Conservation (phyloP, 2,329 filamentous ascomycete species). For the Chalaropsis thielavioides region DNA sequence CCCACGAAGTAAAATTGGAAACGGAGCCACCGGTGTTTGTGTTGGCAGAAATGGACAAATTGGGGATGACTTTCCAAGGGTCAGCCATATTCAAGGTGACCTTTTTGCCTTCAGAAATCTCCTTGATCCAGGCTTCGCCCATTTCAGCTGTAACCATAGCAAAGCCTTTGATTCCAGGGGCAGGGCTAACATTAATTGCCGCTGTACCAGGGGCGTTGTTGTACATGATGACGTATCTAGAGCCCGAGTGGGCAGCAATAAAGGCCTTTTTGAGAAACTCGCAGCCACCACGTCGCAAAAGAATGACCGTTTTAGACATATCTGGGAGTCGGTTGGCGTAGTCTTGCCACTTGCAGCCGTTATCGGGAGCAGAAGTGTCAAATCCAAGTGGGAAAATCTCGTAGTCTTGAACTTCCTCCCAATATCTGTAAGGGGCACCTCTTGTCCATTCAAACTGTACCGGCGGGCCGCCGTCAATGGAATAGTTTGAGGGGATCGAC, state of each 20-base stretch:
- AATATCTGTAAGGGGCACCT: constrained; percentile 28
- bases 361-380: constrained; percentile 33
- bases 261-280: constrained; percentile 39
- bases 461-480: constrained; percentile 25
- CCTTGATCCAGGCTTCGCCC: constrained; percentile 32
- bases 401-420: constrained; percentile 31
- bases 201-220: constrained; percentile 34
- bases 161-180: constrained; percentile 25
- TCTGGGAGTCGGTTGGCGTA: constrained; percentile 31
- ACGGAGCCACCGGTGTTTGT: constrained; percentile 35
- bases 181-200: constrained; percentile 24
- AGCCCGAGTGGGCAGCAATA: constrained; percentile 40
- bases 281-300: constrained; percentile 45
- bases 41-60: constrained; percentile 27
- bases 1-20: constrained; percentile 43
- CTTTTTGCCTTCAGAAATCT: constrained; percentile 30
- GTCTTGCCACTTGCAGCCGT: constrained; percentile 36
- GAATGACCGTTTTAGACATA: constrained; percentile 42
- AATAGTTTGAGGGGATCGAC: constrained; percentile 30
- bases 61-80: constrained; percentile 26
- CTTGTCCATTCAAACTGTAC: constrained; percentile 31
- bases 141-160: constrained; percentile 30
- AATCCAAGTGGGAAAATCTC: constrained; percentile 37
- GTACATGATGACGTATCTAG: constrained; percentile 47
- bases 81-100: constrained; percentile 33